Conservation (phyloP, 768 basidiomycete species). For the Udeniomyces megalosporus region DNA sequence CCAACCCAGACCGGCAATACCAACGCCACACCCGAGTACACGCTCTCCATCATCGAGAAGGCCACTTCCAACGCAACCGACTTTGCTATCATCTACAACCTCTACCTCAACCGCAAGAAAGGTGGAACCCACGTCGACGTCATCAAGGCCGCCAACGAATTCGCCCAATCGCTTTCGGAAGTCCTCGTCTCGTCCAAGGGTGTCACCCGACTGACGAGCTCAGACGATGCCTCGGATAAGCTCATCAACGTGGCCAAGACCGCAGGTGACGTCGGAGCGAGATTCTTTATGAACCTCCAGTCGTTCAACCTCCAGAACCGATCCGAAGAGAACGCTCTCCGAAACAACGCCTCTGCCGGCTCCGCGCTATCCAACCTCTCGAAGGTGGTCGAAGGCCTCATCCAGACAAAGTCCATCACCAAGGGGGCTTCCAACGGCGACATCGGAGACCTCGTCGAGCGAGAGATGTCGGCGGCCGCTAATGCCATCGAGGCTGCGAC, state of each 20-base stretch:
- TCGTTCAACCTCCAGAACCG: slow-evolving; percentile 78
- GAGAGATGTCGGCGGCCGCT: slow-evolving; percentile 88
- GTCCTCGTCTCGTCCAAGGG: slow-evolving; percentile 90
- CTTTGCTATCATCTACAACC: slow-evolving; percentile 84
- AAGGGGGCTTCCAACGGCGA: slow-evolving; percentile 71
- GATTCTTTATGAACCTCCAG: slow-evolving; percentile 89
- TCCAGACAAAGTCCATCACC: slow-evolving; percentile 64
- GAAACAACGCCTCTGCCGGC: slow-evolving; percentile 77
- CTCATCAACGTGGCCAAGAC: slow-evolving; percentile 66
- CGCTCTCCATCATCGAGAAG: slow-evolving; percentile 95
- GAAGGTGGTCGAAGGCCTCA: slow-evolving; percentile 65
- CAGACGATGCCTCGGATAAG: slow-evolving; percentile 84
- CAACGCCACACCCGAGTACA: slow-evolving; percentile 97
- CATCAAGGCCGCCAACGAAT: slow-evolving; percentile 91
- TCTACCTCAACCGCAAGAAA: slow-evolving; percentile 59
- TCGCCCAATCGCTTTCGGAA: slow-evolving; percentile 82
- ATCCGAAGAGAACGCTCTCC: slow-evolving; percentile 71
- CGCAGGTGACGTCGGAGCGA: slow-evolving; percentile 72
- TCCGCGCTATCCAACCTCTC: slow-evolving; percentile 66
- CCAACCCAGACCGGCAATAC: slow-evolving; percentile 85
- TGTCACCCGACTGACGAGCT: slow-evolving; percentile 74
- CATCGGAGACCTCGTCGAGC: slow-evolving; percentile 87
- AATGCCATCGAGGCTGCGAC: slow-evolving; percentile 87
- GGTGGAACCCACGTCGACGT: slow-evolving; percentile 95
- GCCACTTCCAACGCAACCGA: slow-evolving; percentile 85